Conservation (phyloP, 345 rosid species). For the Bruguiera gymnorhiza region DNA sequence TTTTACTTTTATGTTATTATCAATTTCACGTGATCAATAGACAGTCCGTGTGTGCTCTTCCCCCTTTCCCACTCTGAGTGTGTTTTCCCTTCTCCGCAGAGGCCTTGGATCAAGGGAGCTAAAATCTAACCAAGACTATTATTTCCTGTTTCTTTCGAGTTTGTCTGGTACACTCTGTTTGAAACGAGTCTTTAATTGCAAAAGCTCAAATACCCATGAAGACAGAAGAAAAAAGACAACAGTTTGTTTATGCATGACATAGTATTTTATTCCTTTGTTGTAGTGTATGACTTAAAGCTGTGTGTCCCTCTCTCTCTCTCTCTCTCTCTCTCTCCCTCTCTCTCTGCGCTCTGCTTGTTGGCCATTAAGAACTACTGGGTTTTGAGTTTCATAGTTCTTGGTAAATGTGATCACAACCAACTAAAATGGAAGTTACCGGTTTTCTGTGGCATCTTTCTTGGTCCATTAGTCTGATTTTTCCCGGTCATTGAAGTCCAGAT, state of each 20-base stretch:
- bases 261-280: no score
- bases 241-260: no score
- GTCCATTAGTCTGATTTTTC: slow-evolving; percentile 19
- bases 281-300: no score
- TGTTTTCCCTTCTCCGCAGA: neutral
- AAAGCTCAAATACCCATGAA: slow-evolving; percentile 1
- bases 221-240: neutral
- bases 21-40: no score
- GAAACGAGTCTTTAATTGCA: neutral
- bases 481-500: slow-evolving; percentile 14
- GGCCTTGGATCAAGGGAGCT: neutral
- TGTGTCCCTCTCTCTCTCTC: no score
- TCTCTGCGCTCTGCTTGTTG: neutral
- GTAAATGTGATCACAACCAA: neutral
- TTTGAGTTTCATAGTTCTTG: neutral
- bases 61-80: neutral
- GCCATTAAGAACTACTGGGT: neutral
- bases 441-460: slow-evolving; percentile 3
- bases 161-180: neutral
- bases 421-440: neutral
- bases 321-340: neutral
- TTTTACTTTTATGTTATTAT: no score
- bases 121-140: no score
- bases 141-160: no score
- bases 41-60: neutral